Conservation (phyloP, 1,139 yeast species). For the Geotrichum candidum region DNA sequence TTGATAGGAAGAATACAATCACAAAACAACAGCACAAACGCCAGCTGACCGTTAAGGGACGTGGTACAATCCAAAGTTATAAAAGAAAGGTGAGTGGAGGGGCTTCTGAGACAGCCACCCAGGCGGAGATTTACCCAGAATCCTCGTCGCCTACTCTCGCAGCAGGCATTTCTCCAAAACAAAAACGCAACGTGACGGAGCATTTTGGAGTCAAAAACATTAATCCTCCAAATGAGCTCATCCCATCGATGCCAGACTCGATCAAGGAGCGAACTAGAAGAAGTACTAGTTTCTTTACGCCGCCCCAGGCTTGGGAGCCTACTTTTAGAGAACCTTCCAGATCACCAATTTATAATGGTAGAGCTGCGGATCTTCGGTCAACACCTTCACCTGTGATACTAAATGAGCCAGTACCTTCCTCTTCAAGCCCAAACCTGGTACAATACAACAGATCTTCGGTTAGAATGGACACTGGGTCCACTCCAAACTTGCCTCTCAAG, state of each 20-base stretch:
- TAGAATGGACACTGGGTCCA: background rate
- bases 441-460: background rate
- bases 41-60: slow-evolving; percentile 23
- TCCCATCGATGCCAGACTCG: background rate
- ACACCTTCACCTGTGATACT: background rate
- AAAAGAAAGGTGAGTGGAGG: slow-evolving; percentile 2
- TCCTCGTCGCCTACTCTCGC: background rate
- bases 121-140: background rate
- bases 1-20: slow-evolving; percentile 15
- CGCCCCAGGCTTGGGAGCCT: background rate
- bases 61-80: slow-evolving; percentile 23
- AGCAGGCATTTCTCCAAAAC: background rate
- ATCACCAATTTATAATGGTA: background rate
- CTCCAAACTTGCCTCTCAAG: background rate
- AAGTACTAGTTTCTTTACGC: background rate
- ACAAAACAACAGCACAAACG: slow-evolving; percentile 29
- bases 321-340: background rate
- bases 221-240: background rate
- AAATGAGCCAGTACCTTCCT: background rate
- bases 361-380: background rate
- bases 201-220: background rate
- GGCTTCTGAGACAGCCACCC: background rate
- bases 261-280: background rate
- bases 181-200: background rate
- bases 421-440: background rate